Evolutionary conservation across 2,329 filamentous ascomycete species (phyloP).

Genomic region (Beauveria varroae): DNA sequence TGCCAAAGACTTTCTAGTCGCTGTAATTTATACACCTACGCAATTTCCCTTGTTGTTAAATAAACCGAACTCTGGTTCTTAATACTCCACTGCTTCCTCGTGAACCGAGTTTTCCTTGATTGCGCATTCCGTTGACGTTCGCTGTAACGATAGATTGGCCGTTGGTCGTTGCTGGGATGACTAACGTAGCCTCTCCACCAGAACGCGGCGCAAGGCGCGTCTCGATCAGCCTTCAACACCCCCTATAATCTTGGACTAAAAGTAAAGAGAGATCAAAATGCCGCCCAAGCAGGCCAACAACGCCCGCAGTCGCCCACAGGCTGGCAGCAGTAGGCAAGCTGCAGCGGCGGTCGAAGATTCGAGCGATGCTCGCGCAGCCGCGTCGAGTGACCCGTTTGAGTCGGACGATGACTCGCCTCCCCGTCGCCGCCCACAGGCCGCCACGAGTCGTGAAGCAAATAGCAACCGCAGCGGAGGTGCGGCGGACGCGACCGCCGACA

Average conservation of each 20-base stretch:
- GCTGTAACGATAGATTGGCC: background rate
- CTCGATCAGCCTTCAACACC: background rate
- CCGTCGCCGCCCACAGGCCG: slow-evolving; percentile 14
- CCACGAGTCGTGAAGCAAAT: background rate
- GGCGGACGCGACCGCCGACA: slow-evolving; percentile 30
- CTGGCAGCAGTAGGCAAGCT: slow-evolving; percentile 18
- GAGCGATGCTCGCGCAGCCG: slow-evolving; percentile 13
- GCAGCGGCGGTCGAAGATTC: slow-evolving; percentile 16
- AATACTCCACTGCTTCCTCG: slow-evolving; percentile 26
- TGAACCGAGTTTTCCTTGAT: background rate
- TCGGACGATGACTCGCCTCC: slow-evolving; percentile 19
- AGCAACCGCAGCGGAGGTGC: slow-evolving; percentile 5
- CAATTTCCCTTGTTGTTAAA: slow-evolving; percentile 41
- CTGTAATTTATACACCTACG: slow-evolving; percentile 58
- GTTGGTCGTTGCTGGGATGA: background rate
- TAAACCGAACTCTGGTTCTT: slow-evolving; percentile 16
- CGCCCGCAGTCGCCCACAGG: slow-evolving; percentile 30
- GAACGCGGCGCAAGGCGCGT: background rate
- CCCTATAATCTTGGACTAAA: background rate
- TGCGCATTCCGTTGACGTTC: background rate
- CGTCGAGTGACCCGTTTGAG: slow-evolving; percentile 29
- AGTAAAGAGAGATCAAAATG: slow-evolving; percentile 23
- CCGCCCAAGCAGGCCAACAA: slow-evolving; percentile 33
- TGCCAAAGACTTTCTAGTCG: slow-evolving; percentile 42
- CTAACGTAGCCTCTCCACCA: slow-evolving; percentile 7